Conservation (phyloP, 352 stramenopile species). For the Phytophthora nicotianae region DNA sequence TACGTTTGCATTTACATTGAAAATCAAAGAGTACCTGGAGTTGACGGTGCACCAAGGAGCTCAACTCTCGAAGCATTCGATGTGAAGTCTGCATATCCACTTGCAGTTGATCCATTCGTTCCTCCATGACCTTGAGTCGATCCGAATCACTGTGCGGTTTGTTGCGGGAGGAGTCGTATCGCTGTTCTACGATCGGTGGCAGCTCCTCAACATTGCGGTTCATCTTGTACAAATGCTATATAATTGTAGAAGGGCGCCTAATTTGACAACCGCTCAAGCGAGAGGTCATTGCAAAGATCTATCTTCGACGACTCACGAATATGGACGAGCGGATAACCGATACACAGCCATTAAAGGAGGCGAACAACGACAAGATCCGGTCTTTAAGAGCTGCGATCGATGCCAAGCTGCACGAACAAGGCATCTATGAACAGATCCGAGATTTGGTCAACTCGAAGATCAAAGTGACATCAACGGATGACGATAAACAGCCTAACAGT, state of each 20-base stretch:
- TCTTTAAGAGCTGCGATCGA: constrained; percentile 70
- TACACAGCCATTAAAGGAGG: constrained; percentile 5
- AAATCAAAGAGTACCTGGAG: constrained; percentile 35
- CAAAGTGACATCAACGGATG: neutral
- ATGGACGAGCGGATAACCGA: constrained; percentile 25
- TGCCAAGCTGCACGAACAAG: constrained; percentile 73
- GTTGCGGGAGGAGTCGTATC: constrained; percentile 1
- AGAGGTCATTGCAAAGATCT: constrained; percentile 23
- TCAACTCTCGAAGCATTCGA: constrained; percentile 58
- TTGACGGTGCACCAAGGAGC: constrained; percentile 50
- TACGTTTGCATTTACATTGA: neutral
- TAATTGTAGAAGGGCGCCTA: neutral
- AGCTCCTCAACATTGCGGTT: constrained; percentile 12
- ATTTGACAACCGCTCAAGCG: constrained; percentile 11
- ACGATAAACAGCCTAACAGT: constrained; percentile 2
- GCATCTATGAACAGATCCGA: constrained; percentile 79
- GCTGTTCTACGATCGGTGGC: constrained; percentile 22
- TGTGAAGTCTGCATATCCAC: constrained; percentile 47
- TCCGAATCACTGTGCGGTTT: neutral
- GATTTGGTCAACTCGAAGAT: constrained; percentile 54
- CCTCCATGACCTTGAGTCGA: constrained; percentile 36
- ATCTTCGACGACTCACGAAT: constrained; percentile 8
- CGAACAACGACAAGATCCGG: constrained; percentile 43
- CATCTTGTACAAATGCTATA: constrained; percentile 10
- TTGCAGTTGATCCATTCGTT: constrained; percentile 50